phyloP scores from a whole-genome alignment of 495 filamentous ascomycete species.

The Cudoniella acicularis region DNA sequence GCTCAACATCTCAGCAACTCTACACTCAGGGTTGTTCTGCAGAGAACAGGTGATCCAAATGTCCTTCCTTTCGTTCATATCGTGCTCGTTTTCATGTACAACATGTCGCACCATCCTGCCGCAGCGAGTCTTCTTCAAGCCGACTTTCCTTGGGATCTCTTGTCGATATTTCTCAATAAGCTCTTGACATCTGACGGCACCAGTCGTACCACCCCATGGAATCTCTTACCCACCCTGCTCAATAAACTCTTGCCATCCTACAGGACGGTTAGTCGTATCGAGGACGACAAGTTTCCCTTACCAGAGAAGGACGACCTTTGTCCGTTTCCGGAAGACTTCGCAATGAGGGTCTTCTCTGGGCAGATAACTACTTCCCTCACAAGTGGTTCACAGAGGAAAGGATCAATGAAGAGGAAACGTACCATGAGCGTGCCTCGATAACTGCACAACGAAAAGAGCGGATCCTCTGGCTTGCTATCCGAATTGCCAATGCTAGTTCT shows the following conservation, averaged over 20 bases:
- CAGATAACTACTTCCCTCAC: constrained; percentile 53
- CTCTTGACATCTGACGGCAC: constrained; percentile 33
- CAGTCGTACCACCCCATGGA: too few species aligned
- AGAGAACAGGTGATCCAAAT: constrained; percentile 15
- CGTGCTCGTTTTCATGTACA: constrained; percentile 8
- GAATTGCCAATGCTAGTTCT: constrained; percentile 31
- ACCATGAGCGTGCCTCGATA: constrained; percentile 63
- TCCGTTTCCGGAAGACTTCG: constrained; percentile 79
- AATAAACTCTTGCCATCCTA: too few species aligned
- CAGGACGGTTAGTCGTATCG: constrained; percentile 22
- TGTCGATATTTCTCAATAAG: constrained; percentile 7
- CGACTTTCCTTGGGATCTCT: constrained; percentile 9
- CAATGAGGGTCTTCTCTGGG: constrained; percentile 73
- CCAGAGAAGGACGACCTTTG: constrained; percentile 49
- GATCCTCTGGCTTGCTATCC: constrained; percentile 62
- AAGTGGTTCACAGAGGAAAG: constrained; percentile 64
- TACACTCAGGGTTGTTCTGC: constrained; percentile 5
- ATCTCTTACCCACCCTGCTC: too few species aligned
- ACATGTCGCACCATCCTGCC: not conserved
- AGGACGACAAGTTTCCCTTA: constrained; percentile 46
- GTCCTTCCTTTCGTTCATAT: constrained; percentile 15
- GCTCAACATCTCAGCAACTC: constrained; percentile 1
- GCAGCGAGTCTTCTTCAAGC: not conserved
- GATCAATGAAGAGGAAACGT: constrained; percentile 71
- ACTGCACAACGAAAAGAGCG: constrained; percentile 46